phyloP scores from a whole-genome alignment of 495 filamentous ascomycete species.

The Neurospora hispaniola region DNA sequence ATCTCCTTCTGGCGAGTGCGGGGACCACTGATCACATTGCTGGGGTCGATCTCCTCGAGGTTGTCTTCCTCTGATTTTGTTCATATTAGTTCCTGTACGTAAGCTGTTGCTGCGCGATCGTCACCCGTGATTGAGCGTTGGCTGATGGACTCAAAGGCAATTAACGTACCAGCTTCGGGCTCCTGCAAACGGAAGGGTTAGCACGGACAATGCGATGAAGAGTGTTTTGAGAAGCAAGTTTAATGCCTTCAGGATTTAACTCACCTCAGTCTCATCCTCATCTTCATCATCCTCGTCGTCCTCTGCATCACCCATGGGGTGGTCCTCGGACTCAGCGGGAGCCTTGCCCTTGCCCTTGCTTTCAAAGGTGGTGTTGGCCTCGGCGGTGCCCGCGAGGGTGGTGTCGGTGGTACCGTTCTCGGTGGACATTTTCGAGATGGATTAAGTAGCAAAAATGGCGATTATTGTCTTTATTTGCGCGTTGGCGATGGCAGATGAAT shows the following conservation, averaged over 20 bases:
- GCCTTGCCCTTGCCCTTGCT: conserved; percentile 51
- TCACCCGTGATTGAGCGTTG: neutral
- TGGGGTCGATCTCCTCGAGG: conserved; percentile 79
- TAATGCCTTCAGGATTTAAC: conserved; percentile 6
- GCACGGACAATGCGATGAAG: neutral
- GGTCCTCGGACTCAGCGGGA: conserved; percentile 36
- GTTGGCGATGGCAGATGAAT: neutral
- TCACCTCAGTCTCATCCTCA: conserved; percentile 47
- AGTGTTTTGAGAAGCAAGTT: neutral
- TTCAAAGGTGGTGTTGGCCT: conserved; percentile 22
- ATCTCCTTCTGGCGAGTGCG: conserved; percentile 81
- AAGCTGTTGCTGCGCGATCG: neutral
- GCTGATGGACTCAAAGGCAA: neutral
- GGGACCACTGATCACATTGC: conserved; percentile 74
- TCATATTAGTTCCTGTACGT: neutral
- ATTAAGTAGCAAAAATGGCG: neutral
- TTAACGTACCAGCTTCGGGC: conserved; percentile 35
- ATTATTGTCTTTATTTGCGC: neutral
- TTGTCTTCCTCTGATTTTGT: conserved; percentile 49
- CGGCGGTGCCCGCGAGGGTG: conserved; percentile 14
- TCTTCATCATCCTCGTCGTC: conserved; percentile 56
- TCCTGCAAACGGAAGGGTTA: conserved; percentile 18
- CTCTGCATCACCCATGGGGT: conserved; percentile 56
- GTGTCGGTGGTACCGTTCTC: conserved; percentile 27
- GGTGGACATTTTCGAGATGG: conserved; percentile 24